phyloP scores from a whole-genome alignment of 345 rosid species.

The Erucastrum elatum region DNA sequence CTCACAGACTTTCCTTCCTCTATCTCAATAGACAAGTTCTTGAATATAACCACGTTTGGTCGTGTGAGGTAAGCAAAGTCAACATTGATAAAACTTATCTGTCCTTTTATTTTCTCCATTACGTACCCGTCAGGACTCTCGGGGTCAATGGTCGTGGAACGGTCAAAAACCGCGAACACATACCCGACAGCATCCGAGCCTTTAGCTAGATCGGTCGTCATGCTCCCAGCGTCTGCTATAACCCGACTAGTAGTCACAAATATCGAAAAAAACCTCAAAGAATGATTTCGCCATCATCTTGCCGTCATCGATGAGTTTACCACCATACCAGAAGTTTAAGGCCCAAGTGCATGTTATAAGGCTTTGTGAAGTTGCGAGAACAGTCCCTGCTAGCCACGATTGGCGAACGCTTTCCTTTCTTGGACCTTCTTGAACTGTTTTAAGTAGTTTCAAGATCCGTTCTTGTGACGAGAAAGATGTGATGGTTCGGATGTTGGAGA shows the following conservation, averaged over 20 bases:
- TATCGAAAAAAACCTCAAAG: conserved; percentile 51
- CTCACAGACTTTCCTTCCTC: too few relatives aligned
- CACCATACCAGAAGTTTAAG: conserved; percentile 68
- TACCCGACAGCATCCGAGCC: conserved; percentile 51
- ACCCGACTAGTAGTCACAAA: conserved; percentile 51
- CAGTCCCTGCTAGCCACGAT: conserved; percentile 59
- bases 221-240: conserved; percentile 67
- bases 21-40: conserved; percentile 51
- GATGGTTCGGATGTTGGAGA: conserved; percentile 59
- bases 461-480: conserved; percentile 71
- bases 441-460: conserved; percentile 50
- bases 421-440: conserved; percentile 52
- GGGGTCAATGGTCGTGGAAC: conserved; percentile 51
- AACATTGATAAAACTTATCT: conserved; percentile 42
- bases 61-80: conserved; percentile 62
- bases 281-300: conserved; percentile 45
- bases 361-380: conserved; percentile 47
- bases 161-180: conserved; percentile 50
- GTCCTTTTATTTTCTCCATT: conserved; percentile 45
- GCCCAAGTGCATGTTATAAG: conserved; percentile 45
- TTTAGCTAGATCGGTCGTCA: conserved; percentile 61
- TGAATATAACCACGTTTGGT: conserved; percentile 49
- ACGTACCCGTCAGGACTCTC: conserved; percentile 42
- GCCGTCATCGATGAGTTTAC: conserved; percentile 49
- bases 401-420: conserved; percentile 48